A percentile compares a stretch with the other conserved stretches of the same genome.
These are phyloP conservation scores for Zygnema circumcarinatum DNA, from an alignment of 139 green algal species.

Conservation along the genomic window DNA sequence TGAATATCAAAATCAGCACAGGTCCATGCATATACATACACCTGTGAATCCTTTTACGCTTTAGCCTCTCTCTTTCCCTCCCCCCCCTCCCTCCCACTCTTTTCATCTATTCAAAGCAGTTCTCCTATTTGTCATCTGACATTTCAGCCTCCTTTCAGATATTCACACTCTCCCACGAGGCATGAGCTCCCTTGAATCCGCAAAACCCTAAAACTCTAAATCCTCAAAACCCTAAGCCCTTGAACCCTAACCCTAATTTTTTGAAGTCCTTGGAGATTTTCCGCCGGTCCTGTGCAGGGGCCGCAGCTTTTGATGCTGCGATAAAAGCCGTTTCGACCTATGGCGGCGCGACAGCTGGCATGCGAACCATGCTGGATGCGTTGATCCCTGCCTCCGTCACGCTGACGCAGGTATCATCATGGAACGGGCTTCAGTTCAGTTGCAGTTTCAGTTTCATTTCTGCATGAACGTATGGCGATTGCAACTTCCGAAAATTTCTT, in stretches of 20 bases:
- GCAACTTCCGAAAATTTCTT: neutral
- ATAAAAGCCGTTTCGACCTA: conserved; percentile 27
- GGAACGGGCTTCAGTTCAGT: neutral
- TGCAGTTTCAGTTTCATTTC: neutral
- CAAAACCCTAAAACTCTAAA: neutral
- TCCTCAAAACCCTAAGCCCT: neutral
- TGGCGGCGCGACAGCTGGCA: conserved; percentile 18
- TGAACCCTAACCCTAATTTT: neutral
- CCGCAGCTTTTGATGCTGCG: conserved; percentile 16
- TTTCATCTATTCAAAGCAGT: neutral
- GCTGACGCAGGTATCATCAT: neutral
- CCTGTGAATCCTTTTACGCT: neutral
- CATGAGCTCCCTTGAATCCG: neutral
- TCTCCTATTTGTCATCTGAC: neutral
- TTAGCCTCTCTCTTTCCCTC: neutral
- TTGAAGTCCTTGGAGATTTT: neutral
- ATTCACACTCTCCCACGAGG: neutral
- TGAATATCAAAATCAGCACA: no score
- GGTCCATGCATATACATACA: neutral
- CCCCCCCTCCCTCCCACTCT: neutral
- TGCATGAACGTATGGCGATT: neutral
- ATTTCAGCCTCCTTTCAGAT: neutral
- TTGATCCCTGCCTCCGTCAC: conserved; percentile 27
- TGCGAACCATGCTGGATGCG: conserved; percentile 42
- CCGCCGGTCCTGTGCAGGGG: conserved; percentile 17